These are phyloP conservation scores for Exophiala sp. DNA, from an alignment of 2,329 filamentous ascomycete genomes.

Conservation along the genomic window DNA sequence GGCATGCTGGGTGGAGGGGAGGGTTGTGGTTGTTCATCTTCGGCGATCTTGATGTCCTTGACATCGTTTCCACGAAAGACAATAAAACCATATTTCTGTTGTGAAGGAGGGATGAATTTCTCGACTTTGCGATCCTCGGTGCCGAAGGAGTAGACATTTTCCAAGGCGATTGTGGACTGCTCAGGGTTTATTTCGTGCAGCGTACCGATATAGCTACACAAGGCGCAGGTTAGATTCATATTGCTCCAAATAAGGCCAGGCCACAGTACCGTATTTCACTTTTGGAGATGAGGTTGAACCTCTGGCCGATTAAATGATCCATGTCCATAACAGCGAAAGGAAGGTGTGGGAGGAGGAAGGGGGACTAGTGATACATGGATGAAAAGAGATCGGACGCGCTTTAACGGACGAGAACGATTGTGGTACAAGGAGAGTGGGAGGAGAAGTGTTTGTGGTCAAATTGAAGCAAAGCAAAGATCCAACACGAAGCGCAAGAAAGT, in stretches of 20 bases:
- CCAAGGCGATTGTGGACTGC: conserved; percentile 91
- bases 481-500: too few relatives aligned
- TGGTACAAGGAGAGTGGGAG: neutral
- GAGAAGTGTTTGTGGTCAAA: conserved; percentile 1
- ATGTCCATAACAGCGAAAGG: conserved; percentile 43
- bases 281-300: conserved; percentile 95
- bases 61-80: conserved; percentile 98
- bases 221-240: conserved; percentile 30
- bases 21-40: conserved; percentile 66
- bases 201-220: conserved; percentile 82
- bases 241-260: conserved; percentile 22
- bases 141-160: conserved; percentile 91
- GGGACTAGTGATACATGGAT: conserved; percentile 26
- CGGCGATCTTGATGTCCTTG: conserved; percentile 93
- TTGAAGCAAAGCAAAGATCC: neutral
- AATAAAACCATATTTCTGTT: conserved; percentile 96
- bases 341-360: conserved; percentile 27
- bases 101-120: conserved; percentile 78
- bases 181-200: conserved; percentile 98
- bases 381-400: neutral
- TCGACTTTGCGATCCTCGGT: conserved; percentile 83
- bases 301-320: conserved; percentile 60
- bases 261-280: conserved; percentile 84
- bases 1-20: conserved; percentile 67
- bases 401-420: neutral